A percentile compares a stretch with the other conserved stretches of the same genome.
phyloP scores from a whole-genome alignment of 2,329 filamentous ascomycete genomes.

The Colletotrichum costaricense region DNA sequence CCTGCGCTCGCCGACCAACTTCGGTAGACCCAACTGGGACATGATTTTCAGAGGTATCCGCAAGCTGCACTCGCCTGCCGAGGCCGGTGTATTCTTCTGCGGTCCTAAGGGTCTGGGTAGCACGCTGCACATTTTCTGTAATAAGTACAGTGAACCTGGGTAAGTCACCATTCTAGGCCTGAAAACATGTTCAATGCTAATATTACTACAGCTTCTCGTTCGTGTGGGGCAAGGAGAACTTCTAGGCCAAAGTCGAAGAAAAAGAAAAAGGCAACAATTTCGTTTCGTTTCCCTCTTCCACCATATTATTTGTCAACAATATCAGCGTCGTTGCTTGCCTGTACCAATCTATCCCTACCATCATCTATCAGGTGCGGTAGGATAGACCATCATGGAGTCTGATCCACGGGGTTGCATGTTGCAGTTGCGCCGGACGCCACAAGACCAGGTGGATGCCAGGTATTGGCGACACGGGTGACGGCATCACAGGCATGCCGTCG shows the following conservation, averaged over 20 bases:
- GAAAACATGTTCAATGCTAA: slow-evolving; percentile 24
- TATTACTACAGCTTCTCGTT: slow-evolving; percentile 65
- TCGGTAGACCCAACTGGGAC: slow-evolving; percentile 89
- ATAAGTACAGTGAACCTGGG: slow-evolving; percentile 87
- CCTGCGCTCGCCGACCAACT: slow-evolving; percentile 84
- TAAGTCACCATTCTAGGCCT: slow-evolving; percentile 54
- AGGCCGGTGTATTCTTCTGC: slow-evolving; percentile 87
- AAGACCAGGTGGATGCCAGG: slow-evolving; percentile 9
- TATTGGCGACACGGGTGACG: not conserved
- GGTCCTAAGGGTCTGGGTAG: slow-evolving; percentile 84
- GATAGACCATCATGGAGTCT: slow-evolving; percentile 12
- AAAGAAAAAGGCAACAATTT: slow-evolving; percentile 26
- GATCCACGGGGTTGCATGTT: slow-evolving; percentile 21
- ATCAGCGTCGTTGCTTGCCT: slow-evolving; percentile 23
- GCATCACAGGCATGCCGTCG: slow-evolving; percentile 8
- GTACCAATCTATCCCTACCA: not conserved
- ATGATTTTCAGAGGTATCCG: slow-evolving; percentile 88
- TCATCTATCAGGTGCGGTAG: not conserved
- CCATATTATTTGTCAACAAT: slow-evolving; percentile 31
- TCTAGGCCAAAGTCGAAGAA: slow-evolving; percentile 51
- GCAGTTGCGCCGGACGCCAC: slow-evolving; percentile 32
- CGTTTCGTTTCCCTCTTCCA: slow-evolving; percentile 34
- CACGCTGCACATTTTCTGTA: slow-evolving; percentile 83
- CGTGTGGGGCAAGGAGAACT: slow-evolving; percentile 78
- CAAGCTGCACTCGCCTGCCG: slow-evolving; percentile 79